These are phyloP conservation scores for Aspergillus oerlinghausenensis DNA, from an alignment of 2,329 filamentous ascomycete species.

Conservation along the genomic window DNA sequence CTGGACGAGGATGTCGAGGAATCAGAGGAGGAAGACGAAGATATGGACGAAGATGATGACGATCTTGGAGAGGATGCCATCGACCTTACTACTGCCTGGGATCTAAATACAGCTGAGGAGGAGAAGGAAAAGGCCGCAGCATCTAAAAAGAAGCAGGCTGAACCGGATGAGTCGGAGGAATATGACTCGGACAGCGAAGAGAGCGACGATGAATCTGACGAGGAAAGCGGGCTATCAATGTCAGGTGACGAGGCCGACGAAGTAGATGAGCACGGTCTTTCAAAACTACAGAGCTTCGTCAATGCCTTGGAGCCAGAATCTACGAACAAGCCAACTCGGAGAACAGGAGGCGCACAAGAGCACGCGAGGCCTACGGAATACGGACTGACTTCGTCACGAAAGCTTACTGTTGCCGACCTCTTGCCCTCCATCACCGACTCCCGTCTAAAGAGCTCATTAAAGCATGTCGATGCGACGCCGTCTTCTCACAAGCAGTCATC, in stretches of 20 bases:
- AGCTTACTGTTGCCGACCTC: slow-evolving; percentile 72
- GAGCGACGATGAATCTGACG: slow-evolving; percentile 41
- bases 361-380: slow-evolving; percentile 59
- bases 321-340: slow-evolving; percentile 27
- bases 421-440: slow-evolving; percentile 68
- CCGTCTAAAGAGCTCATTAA: slow-evolving; percentile 71
- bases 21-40: slow-evolving; percentile 34
- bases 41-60: slow-evolving; percentile 52
- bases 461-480: slow-evolving; percentile 54
- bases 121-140: slow-evolving; percentile 30
- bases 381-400: slow-evolving; percentile 55
- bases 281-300: slow-evolving; percentile 65
- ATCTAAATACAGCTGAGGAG: slow-evolving; percentile 46
- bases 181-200: slow-evolving; percentile 46
- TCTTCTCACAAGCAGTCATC: slow-evolving; percentile 44
- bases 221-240: slow-evolving; percentile 35
- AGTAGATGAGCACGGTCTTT: slow-evolving; percentile 49
- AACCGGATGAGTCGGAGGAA: slow-evolving; percentile 31
- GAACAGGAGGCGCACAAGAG: slow-evolving; percentile 51
- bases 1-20: slow-evolving; percentile 49
- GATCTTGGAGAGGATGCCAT: slow-evolving; percentile 61
- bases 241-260: slow-evolving; percentile 38
- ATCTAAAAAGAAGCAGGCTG: slow-evolving; percentile 24
- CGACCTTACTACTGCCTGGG: slow-evolving; percentile 59
- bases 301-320: slow-evolving; percentile 54